Evolutionary conservation across 2,329 filamentous ascomycete species (phyloP).

Genomic region (Neofusicoccum umdonicola): DNA sequence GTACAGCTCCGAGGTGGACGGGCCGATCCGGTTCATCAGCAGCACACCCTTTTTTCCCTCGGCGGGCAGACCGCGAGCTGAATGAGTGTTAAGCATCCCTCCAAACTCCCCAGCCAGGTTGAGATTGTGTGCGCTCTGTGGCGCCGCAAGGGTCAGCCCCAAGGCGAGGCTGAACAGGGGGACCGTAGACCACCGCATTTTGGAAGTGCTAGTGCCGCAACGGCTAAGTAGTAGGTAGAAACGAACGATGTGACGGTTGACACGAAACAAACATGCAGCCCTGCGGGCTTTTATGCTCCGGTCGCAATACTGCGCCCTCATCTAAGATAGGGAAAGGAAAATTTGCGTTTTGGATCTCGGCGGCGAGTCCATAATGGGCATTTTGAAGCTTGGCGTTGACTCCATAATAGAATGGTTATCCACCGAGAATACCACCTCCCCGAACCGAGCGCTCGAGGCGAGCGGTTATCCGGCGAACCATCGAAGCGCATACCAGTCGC

Average conservation of each 20-base stretch:
- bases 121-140: background rate
- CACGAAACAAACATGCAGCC: background rate
- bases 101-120: background rate
- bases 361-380: background rate
- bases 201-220: background rate
- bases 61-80: constrained; percentile 18
- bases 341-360: background rate
- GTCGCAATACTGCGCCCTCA: background rate
- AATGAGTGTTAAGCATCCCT: constrained; percentile 7
- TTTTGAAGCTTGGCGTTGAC: no score
- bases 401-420: no score
- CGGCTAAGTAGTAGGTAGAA: background rate
- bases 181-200: background rate
- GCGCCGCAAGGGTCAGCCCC: background rate
- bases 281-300: background rate
- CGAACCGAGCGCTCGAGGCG: no score
- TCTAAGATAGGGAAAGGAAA: background rate
- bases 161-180: background rate
- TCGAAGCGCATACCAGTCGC: no score
- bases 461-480: no score
- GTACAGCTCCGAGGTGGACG: constrained; percentile 26
- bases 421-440: no score
- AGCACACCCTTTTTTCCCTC: constrained; percentile 22
- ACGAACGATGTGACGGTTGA: background rate
- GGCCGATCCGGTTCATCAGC: constrained; percentile 40